These are phyloP conservation scores for Ceratocystis eucalypticola DNA, from an alignment of 2,329 filamentous ascomycete species.

Conservation along the genomic window DNA sequence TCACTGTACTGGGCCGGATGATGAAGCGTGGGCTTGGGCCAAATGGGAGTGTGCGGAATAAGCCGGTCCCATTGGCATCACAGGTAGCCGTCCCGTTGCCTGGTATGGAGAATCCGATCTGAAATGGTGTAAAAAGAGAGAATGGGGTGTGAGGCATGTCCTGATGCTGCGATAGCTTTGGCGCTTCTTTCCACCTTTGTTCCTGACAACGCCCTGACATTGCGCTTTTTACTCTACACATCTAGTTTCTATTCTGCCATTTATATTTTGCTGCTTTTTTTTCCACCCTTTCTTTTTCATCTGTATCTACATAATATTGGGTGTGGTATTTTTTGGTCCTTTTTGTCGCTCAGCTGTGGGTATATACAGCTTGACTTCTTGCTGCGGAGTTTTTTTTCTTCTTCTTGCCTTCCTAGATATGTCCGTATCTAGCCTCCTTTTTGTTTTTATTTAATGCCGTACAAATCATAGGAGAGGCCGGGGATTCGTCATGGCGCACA, in stretches of 20 bases:
- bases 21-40: slow-evolving; percentile 57
- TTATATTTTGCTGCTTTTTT: slow-evolving; percentile 3
- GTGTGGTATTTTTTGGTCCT: slow-evolving; percentile 6
- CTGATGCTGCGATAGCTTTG: neutral
- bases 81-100: slow-evolving; percentile 23
- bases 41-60: slow-evolving; percentile 26
- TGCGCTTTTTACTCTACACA: neutral
- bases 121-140: slow-evolving; percentile 16
- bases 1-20: slow-evolving; percentile 76
- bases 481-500: neutral
- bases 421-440: neutral
- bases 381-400: neutral
- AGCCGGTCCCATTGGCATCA: slow-evolving; percentile 20
- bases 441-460: slow-evolving; percentile 3
- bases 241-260: neutral
- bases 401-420: slow-evolving; percentile 4
- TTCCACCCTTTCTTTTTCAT: neutral
- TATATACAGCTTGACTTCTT: neutral
- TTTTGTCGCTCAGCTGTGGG: neutral
- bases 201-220: neutral
- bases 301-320: neutral
- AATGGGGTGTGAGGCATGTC: neutral
- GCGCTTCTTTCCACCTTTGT: neutral
- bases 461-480: slow-evolving; percentile 1
- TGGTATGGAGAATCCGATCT: slow-evolving; percentile 35